Conservation (phyloP, 1,139 yeast species). For the Scheffersomyces segobiensis region DNA sequence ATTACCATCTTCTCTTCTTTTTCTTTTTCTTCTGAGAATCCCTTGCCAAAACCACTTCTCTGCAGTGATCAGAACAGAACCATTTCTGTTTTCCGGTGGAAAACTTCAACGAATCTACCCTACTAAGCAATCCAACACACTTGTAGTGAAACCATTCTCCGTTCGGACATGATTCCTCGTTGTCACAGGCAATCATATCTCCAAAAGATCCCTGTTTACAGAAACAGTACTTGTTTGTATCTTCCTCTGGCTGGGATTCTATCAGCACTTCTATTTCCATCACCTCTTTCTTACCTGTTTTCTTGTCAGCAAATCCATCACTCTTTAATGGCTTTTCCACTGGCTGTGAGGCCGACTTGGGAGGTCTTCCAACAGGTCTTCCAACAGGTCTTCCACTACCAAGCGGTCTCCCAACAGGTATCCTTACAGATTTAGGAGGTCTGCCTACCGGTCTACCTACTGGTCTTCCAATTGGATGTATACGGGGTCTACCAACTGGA, state of each 20-base stretch:
- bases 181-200: conserved; percentile 50
- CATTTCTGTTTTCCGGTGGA: conserved; percentile 39
- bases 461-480: background rate
- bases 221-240: conserved; percentile 36
- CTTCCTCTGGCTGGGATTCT: conserved; percentile 17
- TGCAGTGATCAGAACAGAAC: conserved; percentile 43
- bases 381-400: background rate
- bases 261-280: conserved; percentile 1
- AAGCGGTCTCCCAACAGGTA: too few species aligned
- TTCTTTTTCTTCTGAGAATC: conserved; percentile 18
- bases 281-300: background rate
- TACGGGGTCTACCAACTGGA: too few species aligned
- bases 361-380: background rate
- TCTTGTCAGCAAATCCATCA: background rate
- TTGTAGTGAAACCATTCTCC: conserved; percentile 55
- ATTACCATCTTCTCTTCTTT: conserved; percentile 16
- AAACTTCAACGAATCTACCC: conserved; percentile 41
- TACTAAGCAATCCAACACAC: conserved; percentile 44
- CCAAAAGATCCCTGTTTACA: conserved; percentile 48
- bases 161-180: conserved; percentile 40
- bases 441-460: background rate
- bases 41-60: conserved; percentile 17
- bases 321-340: conserved; percentile 1
- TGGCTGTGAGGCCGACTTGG: conserved; percentile 1
- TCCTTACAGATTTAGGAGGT: background rate